Evolutionary conservation across 1,284 basidiomycete species (phyloP).

Genomic region (Inonotus obliquus): DNA sequence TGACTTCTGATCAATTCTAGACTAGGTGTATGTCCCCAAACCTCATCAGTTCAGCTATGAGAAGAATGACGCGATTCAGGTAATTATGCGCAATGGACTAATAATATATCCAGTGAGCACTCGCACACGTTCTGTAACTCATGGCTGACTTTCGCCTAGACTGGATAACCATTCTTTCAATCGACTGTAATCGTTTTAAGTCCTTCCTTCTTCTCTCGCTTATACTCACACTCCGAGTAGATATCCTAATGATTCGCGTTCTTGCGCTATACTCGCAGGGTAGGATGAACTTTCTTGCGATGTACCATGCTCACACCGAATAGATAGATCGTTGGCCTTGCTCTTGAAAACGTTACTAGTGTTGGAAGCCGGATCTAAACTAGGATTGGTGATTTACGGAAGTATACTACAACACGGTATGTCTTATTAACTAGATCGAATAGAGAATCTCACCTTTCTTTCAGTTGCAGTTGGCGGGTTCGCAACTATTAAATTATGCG

Average conservation of each 20-base stretch:
- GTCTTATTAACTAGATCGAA: not conserved
- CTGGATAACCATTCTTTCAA: not conserved
- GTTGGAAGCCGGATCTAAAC: not conserved
- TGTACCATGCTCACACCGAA: not conserved
- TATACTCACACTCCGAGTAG: not conserved
- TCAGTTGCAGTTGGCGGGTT: not conserved
- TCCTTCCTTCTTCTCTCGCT: not conserved
- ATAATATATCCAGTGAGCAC: not conserved
- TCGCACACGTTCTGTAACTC: not conserved
- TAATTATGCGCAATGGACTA: not conserved
- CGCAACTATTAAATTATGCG: not conserved
- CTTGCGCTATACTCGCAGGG: not conserved
- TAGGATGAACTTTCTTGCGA: not conserved
- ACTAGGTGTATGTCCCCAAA: not conserved
- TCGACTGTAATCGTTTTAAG: not conserved
- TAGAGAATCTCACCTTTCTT: not conserved
- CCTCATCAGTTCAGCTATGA: not conserved
- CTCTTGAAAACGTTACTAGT: not conserved
- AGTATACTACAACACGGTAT: not conserved
- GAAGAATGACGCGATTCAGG: not conserved
- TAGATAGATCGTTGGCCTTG: not conserved
- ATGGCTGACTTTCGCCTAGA: not conserved
- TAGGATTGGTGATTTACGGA: not conserved
- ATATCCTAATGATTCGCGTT: conserved; percentile 2
- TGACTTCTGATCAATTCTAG: not conserved